Evolutionary conservation across 1,139 yeast species (phyloP), one percentile per base, ranked within the genome.

Genomic region (Chernovozyma sophiae-reginae): DNA sequence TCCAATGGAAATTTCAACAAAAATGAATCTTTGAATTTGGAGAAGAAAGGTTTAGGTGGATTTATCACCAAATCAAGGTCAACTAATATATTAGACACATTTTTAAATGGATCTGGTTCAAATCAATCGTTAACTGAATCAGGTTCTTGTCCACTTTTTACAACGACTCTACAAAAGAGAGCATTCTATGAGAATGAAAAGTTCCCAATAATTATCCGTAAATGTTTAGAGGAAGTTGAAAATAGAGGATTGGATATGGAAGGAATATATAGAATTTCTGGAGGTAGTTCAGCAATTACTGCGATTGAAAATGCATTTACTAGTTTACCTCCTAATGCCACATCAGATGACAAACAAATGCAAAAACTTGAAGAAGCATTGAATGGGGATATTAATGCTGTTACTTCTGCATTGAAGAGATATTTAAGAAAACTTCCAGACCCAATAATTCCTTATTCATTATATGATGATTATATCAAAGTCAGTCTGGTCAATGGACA

Each of bases 231-330:
- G 27, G 95, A 84, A 51, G 87, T 92, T 34, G 96, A 90, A 60
- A 55, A 57, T 31, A 66, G 89, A 44, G 90, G 95, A 8, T 55
- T 86, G 48, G 79, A 72, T 33, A 65, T 71, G 55, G 97, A 90
- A 59, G 98, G 98, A 4, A 74, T 92, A 29, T 92, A 92, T 62
- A 74, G 98, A 49, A 84, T 90, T 46, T 84, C 95, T 17, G 98
- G 97, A 2, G 89, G 92, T 5, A 78, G 84, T 41, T 78, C 92
- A 12, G 86, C 87, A 37, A 78, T 86, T 45, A 81, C 75, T 39
- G 65, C 74, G 22, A 65, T 76, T 38, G 81, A 76, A 45, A 64
- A 58, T 41, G 70, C 72, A 4, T 74, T 76, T 54, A 65, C 68
- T 5, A 51, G 46, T 19, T 45, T 60, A 15, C 45, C 57, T 1